A percentile compares a stretch with the other conserved stretches of the same genome.
Evolutionary conservation across 768 basidiomycete genomes (phyloP).

Genomic region (Auricularia auricula-judae): DNA sequence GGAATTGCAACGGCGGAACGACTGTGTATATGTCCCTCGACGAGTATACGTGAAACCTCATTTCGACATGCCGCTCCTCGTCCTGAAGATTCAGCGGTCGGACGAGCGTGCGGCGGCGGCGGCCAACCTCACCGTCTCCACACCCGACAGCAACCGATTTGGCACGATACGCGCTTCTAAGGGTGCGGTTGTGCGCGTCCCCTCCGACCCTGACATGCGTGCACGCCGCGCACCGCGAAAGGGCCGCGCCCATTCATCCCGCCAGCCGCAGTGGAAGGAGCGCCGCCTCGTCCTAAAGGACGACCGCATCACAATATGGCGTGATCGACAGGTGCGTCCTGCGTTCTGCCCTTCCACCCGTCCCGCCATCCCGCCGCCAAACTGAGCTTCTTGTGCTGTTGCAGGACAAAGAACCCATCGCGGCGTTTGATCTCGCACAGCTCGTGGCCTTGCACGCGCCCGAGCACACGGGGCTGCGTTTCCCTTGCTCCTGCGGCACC

Average conservation of each 20-base stretch:
- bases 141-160: no score
- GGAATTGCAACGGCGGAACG: conserved; percentile 42
- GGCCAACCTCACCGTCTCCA: no score
- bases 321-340: background rate
- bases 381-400: no score
- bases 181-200: background rate
- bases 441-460: background rate
- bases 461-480: background rate
- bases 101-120: background rate
- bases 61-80: background rate
- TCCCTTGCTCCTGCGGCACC: background rate
- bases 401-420: background rate
- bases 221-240: background rate
- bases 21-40: background rate
- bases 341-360: no score
- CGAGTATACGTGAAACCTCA: background rate
- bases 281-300: background rate
- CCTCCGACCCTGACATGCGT: background rate
- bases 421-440: background rate
- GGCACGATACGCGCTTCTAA: no score
- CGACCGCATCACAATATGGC: background rate
- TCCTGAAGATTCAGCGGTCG: background rate
- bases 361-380: no score
- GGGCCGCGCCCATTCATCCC: background rate
- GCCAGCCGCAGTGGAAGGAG: background rate